Evolutionary conservation across 1,284 basidiomycete genomes (phyloP).

Genomic region (Dichomitus squalens): DNA sequence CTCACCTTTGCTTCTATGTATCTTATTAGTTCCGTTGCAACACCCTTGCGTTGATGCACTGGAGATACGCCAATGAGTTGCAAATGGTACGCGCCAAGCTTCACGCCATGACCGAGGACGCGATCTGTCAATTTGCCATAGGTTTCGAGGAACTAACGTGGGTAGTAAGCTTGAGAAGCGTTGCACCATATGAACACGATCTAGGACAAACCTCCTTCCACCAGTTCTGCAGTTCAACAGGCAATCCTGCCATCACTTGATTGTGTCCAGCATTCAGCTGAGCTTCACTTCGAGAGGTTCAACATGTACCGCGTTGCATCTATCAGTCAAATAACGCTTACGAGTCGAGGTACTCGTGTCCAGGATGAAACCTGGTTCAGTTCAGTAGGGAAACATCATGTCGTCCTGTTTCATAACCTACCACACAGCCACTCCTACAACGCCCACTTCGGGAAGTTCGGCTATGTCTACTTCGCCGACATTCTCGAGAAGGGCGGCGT

Average conservation of each 20-base stretch:
- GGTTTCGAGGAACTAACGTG: constrained; percentile 10
- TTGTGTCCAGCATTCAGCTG: not conserved
- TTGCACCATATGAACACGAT: not conserved
- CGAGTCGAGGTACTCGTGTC: constrained; percentile 17
- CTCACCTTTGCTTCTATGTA: constrained; percentile 22
- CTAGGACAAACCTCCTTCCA: constrained; percentile 18
- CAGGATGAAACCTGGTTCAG: constrained; percentile 20
- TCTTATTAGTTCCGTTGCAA: constrained; percentile 13
- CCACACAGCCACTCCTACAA: constrained; percentile 17
- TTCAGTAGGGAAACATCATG: not conserved
- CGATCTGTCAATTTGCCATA: constrained; percentile 19
- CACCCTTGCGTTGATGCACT: constrained; percentile 21
- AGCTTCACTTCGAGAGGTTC: not conserved
- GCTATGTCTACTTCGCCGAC: constrained; percentile 20
- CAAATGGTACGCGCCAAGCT: constrained; percentile 25
- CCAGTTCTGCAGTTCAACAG: constrained; percentile 9
- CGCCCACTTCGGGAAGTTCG: constrained; percentile 11
- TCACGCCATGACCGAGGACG: constrained; percentile 18
- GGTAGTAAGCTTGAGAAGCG: not conserved
- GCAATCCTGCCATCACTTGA: constrained; percentile 7
- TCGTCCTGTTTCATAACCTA: not conserved
- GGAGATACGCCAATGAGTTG: constrained; percentile 25
- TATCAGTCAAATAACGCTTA: not conserved
- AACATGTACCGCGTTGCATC: no score
- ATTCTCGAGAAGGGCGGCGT: constrained; percentile 4